phyloP scores from a whole-genome alignment of 257 asterid genomes.

The Galeopsis tetrahit region DNA sequence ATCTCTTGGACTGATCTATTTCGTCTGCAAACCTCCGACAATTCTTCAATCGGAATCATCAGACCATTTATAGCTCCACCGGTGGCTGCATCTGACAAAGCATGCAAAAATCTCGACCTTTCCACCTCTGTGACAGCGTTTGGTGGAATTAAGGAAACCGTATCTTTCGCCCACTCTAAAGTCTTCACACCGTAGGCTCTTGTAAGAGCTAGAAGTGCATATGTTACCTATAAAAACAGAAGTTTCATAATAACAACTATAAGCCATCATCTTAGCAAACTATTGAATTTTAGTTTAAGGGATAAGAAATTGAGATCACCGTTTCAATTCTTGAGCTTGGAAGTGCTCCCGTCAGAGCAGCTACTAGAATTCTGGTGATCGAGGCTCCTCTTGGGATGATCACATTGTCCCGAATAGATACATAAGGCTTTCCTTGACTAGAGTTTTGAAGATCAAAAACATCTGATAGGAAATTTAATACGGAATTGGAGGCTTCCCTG shows the following conservation, averaged over 20 bases:
- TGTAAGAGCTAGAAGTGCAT: slow-evolving; percentile 73
- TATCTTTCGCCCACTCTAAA: slow-evolving; percentile 83
- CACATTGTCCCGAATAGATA: slow-evolving; percentile 75
- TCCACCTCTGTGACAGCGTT: slow-evolving; percentile 84
- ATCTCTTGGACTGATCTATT: slow-evolving; percentile 96
- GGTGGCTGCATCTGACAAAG: slow-evolving; percentile 70
- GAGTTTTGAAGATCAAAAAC: slow-evolving; percentile 82
- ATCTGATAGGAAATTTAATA: slow-evolving; percentile 79
- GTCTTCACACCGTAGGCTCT: slow-evolving; percentile 77
- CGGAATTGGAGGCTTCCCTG: slow-evolving; percentile 99
- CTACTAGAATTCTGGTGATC: slow-evolving; percentile 78
- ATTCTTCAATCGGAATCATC: slow-evolving; percentile 82
- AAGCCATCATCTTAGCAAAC: not conserved
- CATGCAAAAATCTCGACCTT: slow-evolving; percentile 75
- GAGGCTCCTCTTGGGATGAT: slow-evolving; percentile 78
- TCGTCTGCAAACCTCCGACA: slow-evolving; percentile 92
- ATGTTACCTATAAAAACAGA: slow-evolving; percentile 59
- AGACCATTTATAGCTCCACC: slow-evolving; percentile 61
- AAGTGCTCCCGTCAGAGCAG: slow-evolving; percentile 93
- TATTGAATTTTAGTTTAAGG: slow-evolving; percentile 8
- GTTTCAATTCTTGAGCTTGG: slow-evolving; percentile 91
- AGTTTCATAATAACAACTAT: slow-evolving; percentile 30
- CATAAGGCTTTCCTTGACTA: slow-evolving; percentile 60
- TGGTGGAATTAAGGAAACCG: slow-evolving; percentile 77
- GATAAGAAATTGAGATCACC: slow-evolving; percentile 45